Evolutionary conservation across 306 rosid genomes (phyloP).

Genomic region (Gynostemma pentaphyllum): DNA sequence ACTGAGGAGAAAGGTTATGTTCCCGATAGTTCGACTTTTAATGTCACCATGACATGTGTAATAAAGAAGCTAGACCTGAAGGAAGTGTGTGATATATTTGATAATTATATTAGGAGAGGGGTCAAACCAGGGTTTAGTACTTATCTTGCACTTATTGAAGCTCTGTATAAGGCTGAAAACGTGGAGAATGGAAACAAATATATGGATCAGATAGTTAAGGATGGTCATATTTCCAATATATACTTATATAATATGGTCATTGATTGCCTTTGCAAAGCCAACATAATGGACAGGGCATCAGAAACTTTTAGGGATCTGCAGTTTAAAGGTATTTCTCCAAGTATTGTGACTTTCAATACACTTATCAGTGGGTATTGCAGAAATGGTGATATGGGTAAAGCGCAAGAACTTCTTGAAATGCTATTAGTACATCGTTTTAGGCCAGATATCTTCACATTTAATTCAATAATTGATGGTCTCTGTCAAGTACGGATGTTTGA

Average conservation of each 20-base stretch:
- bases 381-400: conserved; percentile 36
- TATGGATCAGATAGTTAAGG: conserved; percentile 32
- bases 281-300: conserved; percentile 46
- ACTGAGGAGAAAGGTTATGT: conserved; percentile 41
- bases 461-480: conserved; percentile 67
- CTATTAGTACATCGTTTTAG: conserved; percentile 44
- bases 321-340: conserved; percentile 45
- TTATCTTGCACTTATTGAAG: conserved; percentile 53
- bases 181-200: conserved; percentile 39
- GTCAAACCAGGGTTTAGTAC: conserved; percentile 41
- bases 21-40: conserved; percentile 41
- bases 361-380: conserved; percentile 65
- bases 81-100: conserved; percentile 38
- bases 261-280: conserved; percentile 55
- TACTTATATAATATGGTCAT: conserved; percentile 62
- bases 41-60: conserved; percentile 51
- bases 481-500: conserved; percentile 40
- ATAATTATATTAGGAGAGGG: conserved; percentile 32
- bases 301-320: conserved; percentile 44
- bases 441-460: conserved; percentile 71
- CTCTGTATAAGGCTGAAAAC: conserved; percentile 33
- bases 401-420: conserved; percentile 44
- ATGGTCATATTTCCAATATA: conserved; percentile 42
- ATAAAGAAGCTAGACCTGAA: conserved; percentile 38
- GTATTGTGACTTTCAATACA: conserved; percentile 72